Evolutionary conservation across 2,329 filamentous ascomycete genomes (phyloP).

Genomic region (Ophiognomonia clavigignenti-juglandacearum): DNA sequence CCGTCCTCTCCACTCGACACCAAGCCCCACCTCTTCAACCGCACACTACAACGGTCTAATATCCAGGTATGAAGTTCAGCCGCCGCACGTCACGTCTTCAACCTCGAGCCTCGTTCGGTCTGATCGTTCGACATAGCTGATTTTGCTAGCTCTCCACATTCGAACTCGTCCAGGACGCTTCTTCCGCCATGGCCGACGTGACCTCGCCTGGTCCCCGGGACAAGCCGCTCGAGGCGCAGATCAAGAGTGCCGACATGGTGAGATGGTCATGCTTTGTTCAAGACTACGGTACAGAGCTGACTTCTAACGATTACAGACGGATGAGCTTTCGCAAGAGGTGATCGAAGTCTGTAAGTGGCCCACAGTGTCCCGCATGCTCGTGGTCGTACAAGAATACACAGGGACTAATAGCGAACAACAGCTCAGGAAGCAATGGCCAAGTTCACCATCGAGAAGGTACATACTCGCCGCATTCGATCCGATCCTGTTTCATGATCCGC

Average conservation of each 20-base stretch:
- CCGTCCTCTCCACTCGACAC: no score
- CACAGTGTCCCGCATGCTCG: background rate
- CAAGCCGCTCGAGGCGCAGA: conserved; percentile 76
- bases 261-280: conserved; percentile 22
- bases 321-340: conserved; percentile 94
- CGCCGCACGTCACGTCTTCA: no score
- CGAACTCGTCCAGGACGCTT: background rate
- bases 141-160: background rate
- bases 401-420: conserved; percentile 22
- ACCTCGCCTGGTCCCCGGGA: conserved; percentile 53
- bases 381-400: background rate
- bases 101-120: no score
- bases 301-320: conserved; percentile 59
- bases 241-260: conserved; percentile 99
- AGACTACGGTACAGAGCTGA: conserved; percentile 1
- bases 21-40: no score
- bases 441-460: conserved; percentile 58
- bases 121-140: background rate
- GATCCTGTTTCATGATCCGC: background rate
- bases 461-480: background rate
- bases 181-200: conserved; percentile 18
- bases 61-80: no score
- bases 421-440: conserved; percentile 61
- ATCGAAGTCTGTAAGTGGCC: conserved; percentile 83
- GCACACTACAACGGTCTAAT: no score